Percentiles rank a stretch among this genome's conserved stretches.
These are phyloP conservation scores for Iris pallida DNA, from an alignment of 116 monocot genomes.

Conservation along the genomic window DNA sequence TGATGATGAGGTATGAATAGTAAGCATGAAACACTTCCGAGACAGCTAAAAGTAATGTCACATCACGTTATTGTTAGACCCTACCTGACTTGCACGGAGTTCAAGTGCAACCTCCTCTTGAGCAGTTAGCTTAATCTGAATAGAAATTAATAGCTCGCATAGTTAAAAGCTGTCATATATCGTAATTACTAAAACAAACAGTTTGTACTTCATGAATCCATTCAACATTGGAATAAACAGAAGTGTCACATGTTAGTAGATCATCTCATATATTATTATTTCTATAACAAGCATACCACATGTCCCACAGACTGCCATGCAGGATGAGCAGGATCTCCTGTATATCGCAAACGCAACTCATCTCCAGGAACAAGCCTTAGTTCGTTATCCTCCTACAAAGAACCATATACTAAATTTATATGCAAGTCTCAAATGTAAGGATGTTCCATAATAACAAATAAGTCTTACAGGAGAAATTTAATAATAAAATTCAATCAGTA, in stretches of 20 bases:
- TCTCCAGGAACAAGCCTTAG: slow-evolving; percentile 92
- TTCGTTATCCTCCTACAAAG: slow-evolving; percentile 86
- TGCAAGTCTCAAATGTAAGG: not conserved
- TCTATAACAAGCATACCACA: slow-evolving; percentile 50
- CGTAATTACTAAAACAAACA: not conserved
- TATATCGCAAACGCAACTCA: slow-evolving; percentile 83
- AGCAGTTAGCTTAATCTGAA: slow-evolving; percentile 86
- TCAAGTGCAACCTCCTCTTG: slow-evolving; percentile 97
- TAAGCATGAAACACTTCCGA: not conserved
- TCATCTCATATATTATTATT: not conserved
- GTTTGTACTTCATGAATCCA: not conserved
- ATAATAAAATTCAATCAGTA: not conserved
- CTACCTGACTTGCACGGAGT: slow-evolving; percentile 89
- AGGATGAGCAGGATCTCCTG: slow-evolving; percentile 82
- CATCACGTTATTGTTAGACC: not conserved
- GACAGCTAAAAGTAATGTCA: not conserved
- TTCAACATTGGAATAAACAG: not conserved
- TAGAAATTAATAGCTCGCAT: not conserved
- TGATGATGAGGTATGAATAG: slow-evolving; percentile 14
- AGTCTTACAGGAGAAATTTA: not conserved
- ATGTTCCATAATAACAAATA: not conserved
- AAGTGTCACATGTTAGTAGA: not conserved
- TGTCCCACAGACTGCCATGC: slow-evolving; percentile 97
- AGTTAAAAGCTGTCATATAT: not conserved
- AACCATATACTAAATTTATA: not conserved